These are phyloP conservation scores for Claviceps sp. DNA, from an alignment of 2,329 filamentous ascomycete genomes.

Conservation along the genomic window DNA sequence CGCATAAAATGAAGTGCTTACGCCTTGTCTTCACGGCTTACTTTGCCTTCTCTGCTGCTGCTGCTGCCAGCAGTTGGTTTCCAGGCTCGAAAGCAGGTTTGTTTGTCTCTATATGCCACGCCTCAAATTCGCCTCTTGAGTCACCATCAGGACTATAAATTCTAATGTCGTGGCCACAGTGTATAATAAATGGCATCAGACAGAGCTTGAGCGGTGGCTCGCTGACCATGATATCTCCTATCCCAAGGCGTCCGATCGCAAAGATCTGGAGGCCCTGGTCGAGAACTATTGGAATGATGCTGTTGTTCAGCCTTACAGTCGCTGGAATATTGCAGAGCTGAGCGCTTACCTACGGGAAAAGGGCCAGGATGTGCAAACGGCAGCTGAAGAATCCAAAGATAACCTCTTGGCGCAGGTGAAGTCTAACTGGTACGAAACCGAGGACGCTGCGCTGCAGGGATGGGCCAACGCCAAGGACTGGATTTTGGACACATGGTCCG, in stretches of 20 bases:
- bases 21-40: constrained; percentile 55
- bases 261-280: constrained; percentile 85
- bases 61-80: constrained; percentile 67
- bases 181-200: constrained; percentile 99
- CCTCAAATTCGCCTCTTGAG: too few relatives aligned
- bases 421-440: constrained; percentile 62
- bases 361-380: constrained; percentile 54
- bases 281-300: constrained; percentile 78
- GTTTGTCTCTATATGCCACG: constrained; percentile 36
- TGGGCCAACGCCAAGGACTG: constrained; percentile 69
- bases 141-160: neutral
- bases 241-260: constrained; percentile 79
- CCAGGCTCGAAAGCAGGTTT: constrained; percentile 60
- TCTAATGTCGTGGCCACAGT: constrained; percentile 33
- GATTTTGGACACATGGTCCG: constrained; percentile 92
- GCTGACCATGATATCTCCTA: constrained; percentile 85
- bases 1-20: constrained; percentile 67
- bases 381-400: constrained; percentile 55
- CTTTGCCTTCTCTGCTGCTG: constrained; percentile 55
- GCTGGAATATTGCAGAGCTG: constrained; percentile 61
- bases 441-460: constrained; percentile 60
- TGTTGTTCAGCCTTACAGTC: constrained; percentile 60
- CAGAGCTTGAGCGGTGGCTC: constrained; percentile 93
- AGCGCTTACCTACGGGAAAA: constrained; percentile 54
- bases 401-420: constrained; percentile 56